Evolutionary conservation across 441 rosid species (phyloP), one percentile per base, ranked within the genome.

Genomic region (Melastoma candidum): DNA sequence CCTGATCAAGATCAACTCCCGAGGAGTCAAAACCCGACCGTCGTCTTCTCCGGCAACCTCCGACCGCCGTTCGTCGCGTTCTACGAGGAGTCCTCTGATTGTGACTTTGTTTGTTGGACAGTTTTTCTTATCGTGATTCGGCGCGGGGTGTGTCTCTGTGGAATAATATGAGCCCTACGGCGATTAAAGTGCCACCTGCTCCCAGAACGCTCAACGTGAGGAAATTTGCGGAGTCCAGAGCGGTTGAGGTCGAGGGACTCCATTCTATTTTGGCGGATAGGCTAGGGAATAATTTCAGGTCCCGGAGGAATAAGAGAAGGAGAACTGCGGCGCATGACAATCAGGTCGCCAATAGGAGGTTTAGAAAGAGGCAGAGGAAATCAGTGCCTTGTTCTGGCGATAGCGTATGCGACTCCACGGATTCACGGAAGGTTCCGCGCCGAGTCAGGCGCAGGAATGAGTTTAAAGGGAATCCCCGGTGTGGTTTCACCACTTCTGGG

Each of bases 241-340:
- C 85, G 11, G 24, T 77, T 2, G 95, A 88, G 71, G 76, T 88
- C 41, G 87, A 82, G 44, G 56, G 82, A 14, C 85, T 88, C 55
- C 81, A 81, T 71, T 77, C 90, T 0, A 59, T 79, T n/a, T 65
- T 85, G 8, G 70, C 87, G 4, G 52, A 67, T 60, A 75, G 95
- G 47, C 56, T 81, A 66, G 73, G 67, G 57, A 78, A 79, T 39
- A 73, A 88, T 73, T 88, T 85, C 58, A 67, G 80, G 29, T 79
- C 86, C 26, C 70, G 61, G 64, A 71, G 92, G 70, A 82, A 77
- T 78, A 75, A 84, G 81, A 82, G 92, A 67, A 78, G 95, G 77
- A 84, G 97, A 72, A 86, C 97, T 62, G 81, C 82, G 26, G 60
- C 88, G 32, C 76, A 70, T 52, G 74, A 80, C 51, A 79, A 68